Evolutionary conservation across 495 filamentous ascomycete species (phyloP).

Genomic region (Tuber melanosporum): DNA sequence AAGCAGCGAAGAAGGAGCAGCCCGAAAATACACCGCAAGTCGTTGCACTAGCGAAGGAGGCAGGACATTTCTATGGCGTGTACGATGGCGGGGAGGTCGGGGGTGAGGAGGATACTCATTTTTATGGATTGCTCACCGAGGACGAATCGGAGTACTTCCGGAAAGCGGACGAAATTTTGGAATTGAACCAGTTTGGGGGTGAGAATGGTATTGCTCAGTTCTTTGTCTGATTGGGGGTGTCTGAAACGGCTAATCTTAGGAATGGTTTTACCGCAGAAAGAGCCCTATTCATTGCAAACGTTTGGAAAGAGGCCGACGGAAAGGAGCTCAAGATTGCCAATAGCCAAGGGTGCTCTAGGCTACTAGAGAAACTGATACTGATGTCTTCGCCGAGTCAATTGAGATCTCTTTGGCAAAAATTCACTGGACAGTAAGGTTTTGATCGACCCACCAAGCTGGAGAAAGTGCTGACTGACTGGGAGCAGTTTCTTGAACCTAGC

Average conservation of each 20-base stretch:
- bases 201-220: conserved; percentile 47
- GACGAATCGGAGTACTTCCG: conserved; percentile 94
- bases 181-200: conserved; percentile 74
- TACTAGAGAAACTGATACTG: conserved; percentile 85
- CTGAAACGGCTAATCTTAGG: background rate
- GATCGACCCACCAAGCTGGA: background rate
- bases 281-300: conserved; percentile 70
- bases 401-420: conserved; percentile 74
- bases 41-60: conserved; percentile 36
- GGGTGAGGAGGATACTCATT: conserved; percentile 50
- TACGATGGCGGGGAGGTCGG: conserved; percentile 19
- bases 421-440: conserved; percentile 62
- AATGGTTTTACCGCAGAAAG: conserved; percentile 49
- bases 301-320: conserved; percentile 75
- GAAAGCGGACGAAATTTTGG: conserved; percentile 76
- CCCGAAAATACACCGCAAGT: background rate
- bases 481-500: conserved; percentile 70
- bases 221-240: background rate
- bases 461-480: conserved; percentile 11
- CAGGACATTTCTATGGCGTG: conserved; percentile 37
- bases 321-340: conserved; percentile 94
- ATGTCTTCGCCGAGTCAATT: conserved; percentile 73
- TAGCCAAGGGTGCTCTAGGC: conserved; percentile 86
- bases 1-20: conserved; percentile 44
- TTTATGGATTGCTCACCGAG: conserved; percentile 84